Conservation (phyloP, 257 asterid species). For the Solanum lignicaule region DNA sequence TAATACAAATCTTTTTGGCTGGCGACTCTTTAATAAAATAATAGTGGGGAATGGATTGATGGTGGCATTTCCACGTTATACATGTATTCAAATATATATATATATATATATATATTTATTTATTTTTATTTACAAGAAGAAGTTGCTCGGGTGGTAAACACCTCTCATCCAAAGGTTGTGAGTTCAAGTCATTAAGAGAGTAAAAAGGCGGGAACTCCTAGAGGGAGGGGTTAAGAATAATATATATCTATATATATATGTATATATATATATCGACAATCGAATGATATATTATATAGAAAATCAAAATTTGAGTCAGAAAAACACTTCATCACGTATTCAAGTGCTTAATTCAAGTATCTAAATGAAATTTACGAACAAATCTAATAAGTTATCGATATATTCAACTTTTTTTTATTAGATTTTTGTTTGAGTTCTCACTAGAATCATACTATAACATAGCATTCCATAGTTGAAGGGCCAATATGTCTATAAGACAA, state of each 20-base stretch:
- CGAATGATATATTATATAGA: background rate
- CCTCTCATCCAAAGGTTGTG: too few relatives aligned
- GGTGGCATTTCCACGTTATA: background rate
- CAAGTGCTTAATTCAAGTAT: background rate
- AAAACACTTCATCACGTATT: background rate
- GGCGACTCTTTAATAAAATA: background rate
- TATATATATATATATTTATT: too few relatives aligned
- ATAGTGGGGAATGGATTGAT: background rate
- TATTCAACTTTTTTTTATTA: background rate
- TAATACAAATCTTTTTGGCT: background rate
- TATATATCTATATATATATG: too few relatives aligned
- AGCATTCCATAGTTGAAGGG: background rate
- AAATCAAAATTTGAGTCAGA: background rate
- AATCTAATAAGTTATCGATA: background rate
- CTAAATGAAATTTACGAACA: background rate
- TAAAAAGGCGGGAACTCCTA: too few relatives aligned
- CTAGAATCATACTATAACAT: background rate
- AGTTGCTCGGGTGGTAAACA: too few relatives aligned
- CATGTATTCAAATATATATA: background rate
- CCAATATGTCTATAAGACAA: background rate
- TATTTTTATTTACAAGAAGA: too few relatives aligned
- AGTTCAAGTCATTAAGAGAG: too few relatives aligned
- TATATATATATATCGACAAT: too few relatives aligned
- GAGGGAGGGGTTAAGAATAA: too few relatives aligned
- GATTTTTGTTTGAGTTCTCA: background rate